Conservation (phyloP, 2,329 filamentous ascomycete genomes). For the Xylaria sp. region DNA sequence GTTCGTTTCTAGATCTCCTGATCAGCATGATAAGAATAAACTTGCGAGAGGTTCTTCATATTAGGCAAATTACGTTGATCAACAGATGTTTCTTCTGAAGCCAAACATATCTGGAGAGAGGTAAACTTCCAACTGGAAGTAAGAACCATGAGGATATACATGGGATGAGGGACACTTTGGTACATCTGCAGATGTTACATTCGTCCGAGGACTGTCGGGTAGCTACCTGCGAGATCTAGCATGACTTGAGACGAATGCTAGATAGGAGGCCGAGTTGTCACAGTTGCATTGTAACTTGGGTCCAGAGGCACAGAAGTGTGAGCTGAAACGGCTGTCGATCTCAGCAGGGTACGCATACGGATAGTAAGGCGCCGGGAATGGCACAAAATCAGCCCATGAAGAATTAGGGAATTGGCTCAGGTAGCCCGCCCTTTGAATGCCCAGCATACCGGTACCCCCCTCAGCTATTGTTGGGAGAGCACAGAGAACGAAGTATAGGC, state of each 20-base stretch:
- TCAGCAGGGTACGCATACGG: slow-evolving; percentile 29
- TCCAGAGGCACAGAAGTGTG: slow-evolving; percentile 13
- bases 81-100: slow-evolving; percentile 25
- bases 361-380: slow-evolving; percentile 19
- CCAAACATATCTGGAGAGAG: slow-evolving; percentile 14
- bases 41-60: slow-evolving; percentile 10
- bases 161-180: background rate
- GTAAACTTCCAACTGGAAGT: background rate
- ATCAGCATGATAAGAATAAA: slow-evolving; percentile 32
- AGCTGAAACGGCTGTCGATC: slow-evolving; percentile 28
- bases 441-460: too few species aligned
- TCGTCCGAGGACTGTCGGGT: slow-evolving; percentile 9
- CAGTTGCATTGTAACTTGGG: slow-evolving; percentile 11
- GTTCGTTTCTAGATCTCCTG: slow-evolving; percentile 37
- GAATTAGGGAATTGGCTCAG: slow-evolving; percentile 8
- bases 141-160: background rate
- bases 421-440: background rate
- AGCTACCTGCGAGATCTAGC: slow-evolving; percentile 22
- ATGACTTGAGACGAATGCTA: slow-evolving; percentile 28
- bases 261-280: slow-evolving; percentile 16
- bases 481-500: background rate
- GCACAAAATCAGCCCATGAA: background rate
- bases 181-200: slow-evolving; percentile 12
- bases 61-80: slow-evolving; percentile 33
- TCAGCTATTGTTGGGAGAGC: background rate